Evolutionary conservation across 768 basidiomycete species (phyloP), one percentile per base, ranked within the genome.

Genomic region (Boletus rex-veris): DNA sequence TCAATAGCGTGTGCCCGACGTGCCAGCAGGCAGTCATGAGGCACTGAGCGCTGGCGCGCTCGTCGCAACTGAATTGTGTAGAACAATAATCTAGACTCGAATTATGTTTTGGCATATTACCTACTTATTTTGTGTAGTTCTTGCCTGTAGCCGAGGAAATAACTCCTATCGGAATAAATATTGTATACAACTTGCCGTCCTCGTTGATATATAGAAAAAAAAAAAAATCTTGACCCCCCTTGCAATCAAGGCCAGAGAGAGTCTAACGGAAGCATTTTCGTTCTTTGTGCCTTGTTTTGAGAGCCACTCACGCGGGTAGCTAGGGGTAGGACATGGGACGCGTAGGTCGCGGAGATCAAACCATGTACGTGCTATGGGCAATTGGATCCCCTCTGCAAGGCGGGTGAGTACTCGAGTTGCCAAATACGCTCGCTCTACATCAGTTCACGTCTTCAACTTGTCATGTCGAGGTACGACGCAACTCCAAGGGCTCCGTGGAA

Each of bases 1-100:
- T 79, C 52, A 65, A 74, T 49, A 69, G 68, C 44, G 54, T 65
- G 51, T 80, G 78, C 54, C 75, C 77, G n/a, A 58, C 59, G 36
- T 79, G 78, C 58, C 67, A 66, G 21, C 64, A 64, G 36, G 59
- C 65, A 7, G 64, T 52, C 5, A 66, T 43, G 60, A 59, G 62
- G 33, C 54, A 63, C 55, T 71, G 51, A 66, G 28, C 43, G 47
- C 54, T 26, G 26, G 35, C n/a, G 36, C 19, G 21, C 46, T 46
- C 44, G 46, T 37, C 26, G 46, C 45, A 28, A 44, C 36, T 45
- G 19, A 44, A 59, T 33, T 41, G 21, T 31, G 56, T 48, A 35
- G 24, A 42, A 42, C 45, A 43, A 58, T 55, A 26, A 42, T 52
- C 40, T 60, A 64, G 59, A 64, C 16, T 26, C 1, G 50, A 47